A percentile compares a stretch with the other conserved stretches of the same genome.
phyloP scores from a whole-genome alignment of 176 grass and related monocot genomes.

The Alopecurus myosuroides region DNA sequence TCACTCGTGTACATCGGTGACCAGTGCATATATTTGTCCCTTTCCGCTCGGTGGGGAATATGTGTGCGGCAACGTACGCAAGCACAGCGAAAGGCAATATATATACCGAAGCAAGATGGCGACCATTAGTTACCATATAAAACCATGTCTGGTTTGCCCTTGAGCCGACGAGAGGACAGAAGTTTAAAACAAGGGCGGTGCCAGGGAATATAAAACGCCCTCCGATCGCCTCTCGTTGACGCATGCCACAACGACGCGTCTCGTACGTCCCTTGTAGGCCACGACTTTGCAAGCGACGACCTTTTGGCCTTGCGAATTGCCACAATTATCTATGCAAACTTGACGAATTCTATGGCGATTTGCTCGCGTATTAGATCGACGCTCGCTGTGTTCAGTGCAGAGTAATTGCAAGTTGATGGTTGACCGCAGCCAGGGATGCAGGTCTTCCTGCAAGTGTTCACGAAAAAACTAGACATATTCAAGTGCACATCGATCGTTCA shows the following conservation, averaged over 20 bases:
- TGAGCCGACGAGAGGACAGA: not conserved
- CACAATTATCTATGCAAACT: not conserved
- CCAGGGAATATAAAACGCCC: not conserved
- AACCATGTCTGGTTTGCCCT: constrained; percentile 20
- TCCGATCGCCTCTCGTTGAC: constrained; percentile 1
- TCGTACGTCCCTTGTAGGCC: not conserved
- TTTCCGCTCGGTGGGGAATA: constrained; percentile 9
- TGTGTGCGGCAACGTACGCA: not conserved
- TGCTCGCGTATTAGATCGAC: not conserved
- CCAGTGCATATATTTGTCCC: not conserved
- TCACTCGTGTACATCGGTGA: constrained; percentile 11
- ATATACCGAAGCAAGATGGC: not conserved
- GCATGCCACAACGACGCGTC: not conserved
- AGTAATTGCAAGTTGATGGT: not conserved
- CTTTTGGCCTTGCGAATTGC: not conserved
- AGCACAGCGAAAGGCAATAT: not conserved
- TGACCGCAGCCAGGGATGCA: not conserved
- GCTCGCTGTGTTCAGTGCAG: not conserved
- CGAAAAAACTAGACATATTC: not conserved
- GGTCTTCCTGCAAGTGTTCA: not conserved
- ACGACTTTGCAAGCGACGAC: constrained; percentile 1
- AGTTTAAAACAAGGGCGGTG: not conserved
- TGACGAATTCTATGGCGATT: not conserved
- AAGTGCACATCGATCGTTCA: not conserved
- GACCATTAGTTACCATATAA: constrained; percentile 16